Evolutionary conservation across 2,329 filamentous ascomycete genomes (phyloP), one percentile per base, ranked within the genome.

Genomic region (Fusarium graminum): DNA sequence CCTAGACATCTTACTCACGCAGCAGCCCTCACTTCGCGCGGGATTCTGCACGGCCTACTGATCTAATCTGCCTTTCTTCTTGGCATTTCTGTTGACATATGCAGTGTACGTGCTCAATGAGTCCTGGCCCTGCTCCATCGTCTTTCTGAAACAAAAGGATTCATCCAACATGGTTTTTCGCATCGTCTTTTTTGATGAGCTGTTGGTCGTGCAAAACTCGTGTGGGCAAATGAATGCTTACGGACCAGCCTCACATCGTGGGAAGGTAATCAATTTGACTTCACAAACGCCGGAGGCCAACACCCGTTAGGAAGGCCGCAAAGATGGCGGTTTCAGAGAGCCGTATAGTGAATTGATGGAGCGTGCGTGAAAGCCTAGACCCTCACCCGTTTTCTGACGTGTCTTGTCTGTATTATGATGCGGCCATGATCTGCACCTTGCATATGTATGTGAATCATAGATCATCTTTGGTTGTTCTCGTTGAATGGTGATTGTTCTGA

Each of bases 241-340:
- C 16, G 32, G n/a, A 16, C 7, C 32, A 16, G 12, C 4, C 46
- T 36, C 16, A 14, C 39, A 26, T 17, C 34, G 44, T 45, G 19
- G 16, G n/a, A 38, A 28, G 34, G 19, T 26, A 63, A 63, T 63
- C 19, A 63, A 63, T 42, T n/a, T 58, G 58, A 58, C 40, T 25
- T 22, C 40, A 19, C 22, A 25, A 17, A 17, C 58, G 59, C 58
- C 34, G 42, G 46, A 60, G 17, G n/a, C 42, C 56, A 53, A 32
- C 13, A 32, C 58, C 34, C 25, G 39, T 63, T 58, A 46, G 59
- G 59, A 58, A 63, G 59, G 43, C 59, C 36, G 13, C 19, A 14
- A 29, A 22, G 30, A 25, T 41, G 58, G 43, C 59, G 34, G 59
- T 63, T 63, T 63, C 59, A 58, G 29, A 45, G 26, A 39, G 41